Base-by-base conservation (phyloP, 2,329 filamentous ascomycete genomes). In the Fusarium burgessii region DNA sequence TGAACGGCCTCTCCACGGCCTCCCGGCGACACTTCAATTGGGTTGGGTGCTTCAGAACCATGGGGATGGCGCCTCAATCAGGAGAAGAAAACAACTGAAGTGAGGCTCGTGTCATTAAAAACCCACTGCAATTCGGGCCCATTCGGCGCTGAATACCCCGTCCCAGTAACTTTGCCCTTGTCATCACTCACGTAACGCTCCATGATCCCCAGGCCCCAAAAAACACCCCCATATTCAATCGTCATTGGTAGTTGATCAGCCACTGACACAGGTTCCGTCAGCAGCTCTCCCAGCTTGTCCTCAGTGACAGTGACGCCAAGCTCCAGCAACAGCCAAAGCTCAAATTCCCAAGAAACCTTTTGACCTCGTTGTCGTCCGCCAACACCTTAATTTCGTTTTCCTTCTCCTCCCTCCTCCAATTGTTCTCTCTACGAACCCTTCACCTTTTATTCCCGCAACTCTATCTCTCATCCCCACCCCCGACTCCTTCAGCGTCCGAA, bases 241-340 rank as follows among this genome's bases (percentile, higher is more conserved):
- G 63, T 70, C 58, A 76, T 76, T 76, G 74, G 73, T 57, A 56
- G 36, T 68, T 55, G 46, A 61, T 68, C 74, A 77, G 74, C 73
- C 73, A 77, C 75, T 77, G 75, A 77, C 74, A 76, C 74, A 66
- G 72, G 51, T 67, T 74, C 73, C 60, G 70, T 74, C 73, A 75
- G 62, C 74, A 89, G 86, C 80, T 85, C 74, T 79, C 83, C 70
- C 88, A 88, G 78, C 83, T 88, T 74, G 80, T 87, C 64, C 83
- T 88, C 74, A 81, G 80, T 73, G 83, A 85, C 81, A 78, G 68
- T 71, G 58, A 71, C 68, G 68, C 82, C 78, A 85, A 84, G 80
- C 80, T 85, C 71, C 81, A 82, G 66, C 51, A 68, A 40, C 67
- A 67, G 56, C 67, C 58, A 61, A 50, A 71, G 68, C 68, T 68